Evolutionary conservation across 2,329 filamentous ascomycete species (phyloP), one percentile per base, ranked within the genome.

Genomic region (Penicillium sp.): DNA sequence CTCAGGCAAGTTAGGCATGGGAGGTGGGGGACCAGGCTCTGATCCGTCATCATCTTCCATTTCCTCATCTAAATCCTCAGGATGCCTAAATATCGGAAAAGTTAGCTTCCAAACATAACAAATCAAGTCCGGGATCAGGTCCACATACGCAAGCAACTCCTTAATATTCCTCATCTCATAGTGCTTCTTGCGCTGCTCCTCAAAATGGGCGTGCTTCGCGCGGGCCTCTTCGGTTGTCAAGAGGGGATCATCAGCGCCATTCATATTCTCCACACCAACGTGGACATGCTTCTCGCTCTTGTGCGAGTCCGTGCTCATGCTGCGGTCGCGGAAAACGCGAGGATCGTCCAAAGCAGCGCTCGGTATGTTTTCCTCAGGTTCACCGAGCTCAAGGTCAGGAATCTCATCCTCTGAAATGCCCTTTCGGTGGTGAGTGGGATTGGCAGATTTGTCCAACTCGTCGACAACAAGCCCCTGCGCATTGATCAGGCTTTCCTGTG

Each of bases 151-250:
- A 61, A 99, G 83, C 49, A 97, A 76, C 67, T 87, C 84, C 67
- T 94, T 96, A 55, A 97, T 91, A 69, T 94, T 89, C 77, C 85
- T 91, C 94, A 99, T 99, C 81, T 99, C 94, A 75, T 99, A 99
- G 75, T 99, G 94, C 79, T 87, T 93, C 85, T 94, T 97, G 68
- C 94, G 84, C 79, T 91, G 82, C 76, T 90, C 81, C 77, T 97
- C 92, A 72, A 99, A 99, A 70, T 89, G 85, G 69, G 83, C 84
- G 75, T 99, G 94, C 80, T 97, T 97, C 78, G 94, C 91, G 58
- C 80, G 80, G 71, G 96, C 92, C 72, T 96, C 91, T 39, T 76
- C 72, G 5, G 76, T 85, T 78, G 70, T 84, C 82, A 74, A 84
- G 80, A 70, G 77, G 78, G 61, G 67, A 53, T 74, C 74, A 34